Base-by-base conservation (phyloP, 345 rosid genomes). In the Syzygium aqueum region DNA sequence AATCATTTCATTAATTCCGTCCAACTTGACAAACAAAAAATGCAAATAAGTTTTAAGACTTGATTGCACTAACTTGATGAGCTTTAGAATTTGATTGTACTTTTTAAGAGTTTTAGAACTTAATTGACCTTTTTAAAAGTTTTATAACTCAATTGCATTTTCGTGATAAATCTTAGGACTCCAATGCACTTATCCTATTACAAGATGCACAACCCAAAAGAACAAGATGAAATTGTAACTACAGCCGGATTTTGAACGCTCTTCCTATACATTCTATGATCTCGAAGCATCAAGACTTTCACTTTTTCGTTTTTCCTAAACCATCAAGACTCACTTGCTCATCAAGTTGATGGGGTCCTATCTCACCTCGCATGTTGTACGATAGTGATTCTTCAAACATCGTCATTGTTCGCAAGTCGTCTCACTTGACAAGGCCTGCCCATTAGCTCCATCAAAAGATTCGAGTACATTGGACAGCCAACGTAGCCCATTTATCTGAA, bases 371-470 rank as follows among this genome's bases (percentile, higher is more conserved):
- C 61, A 2, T 1, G 12, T 23, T 13, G 0, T 22, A 8, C 27
- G 5, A 56, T 22, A 23, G 61, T 5, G 11, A 56, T 56, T 22
- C 61, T 56, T 56, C 61, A 14, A 14, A 5, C 61, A 22, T 8
- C 13, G 12, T 8, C 46, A 0, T 17, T 33, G 7, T 67, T 2
- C 22, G 5, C 80, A 33, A 33, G 1, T 73, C 2, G 1, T 33
- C 19, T 33, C 2, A 7, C 49, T 9, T 33, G 0, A 4, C 1
- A 19, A 19, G 3, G 0, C 13, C 0, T 33, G 0, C 0, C 0
- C 6, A 8, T 1, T 0, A 33, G 0, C 12, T 33, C 2, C 7
- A 4, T 8, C 7, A 67, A 67, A 67, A 17, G 0, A 67, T 67
- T 8, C 7, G 0, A 17, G 2, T 8, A 33, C 2, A 0, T 17